Evolutionary conservation across 352 stramenopile genomes (phyloP), one percentile per base, ranked within the genome.

Genomic region (Pythium rishiriense): DNA sequence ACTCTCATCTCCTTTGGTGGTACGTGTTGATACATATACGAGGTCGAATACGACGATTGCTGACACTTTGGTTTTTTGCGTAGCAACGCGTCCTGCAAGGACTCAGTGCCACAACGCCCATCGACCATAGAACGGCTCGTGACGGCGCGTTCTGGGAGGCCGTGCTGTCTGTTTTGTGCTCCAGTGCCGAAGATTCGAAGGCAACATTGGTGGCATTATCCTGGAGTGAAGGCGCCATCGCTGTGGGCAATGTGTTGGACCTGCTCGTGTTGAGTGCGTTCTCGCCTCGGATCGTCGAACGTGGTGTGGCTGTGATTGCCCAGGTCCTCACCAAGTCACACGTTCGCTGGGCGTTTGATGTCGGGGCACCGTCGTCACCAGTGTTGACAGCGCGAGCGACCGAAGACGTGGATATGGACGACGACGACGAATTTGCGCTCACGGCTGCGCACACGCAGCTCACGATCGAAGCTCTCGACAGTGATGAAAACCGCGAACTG

Each of bases 321-420:
- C 35, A 12, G 11, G 14, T 66, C 26, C 43, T 69, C 12, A 28
- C 56, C 3, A 56, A 17, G 24, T 63, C 60, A 7, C 66, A 73
- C 24, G 45, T 73, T 10, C 49, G 61, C 24, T 73, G 66, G 66
- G 56, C 50, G 41, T 73, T 69, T 47, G 59, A 64, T 5, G 58
- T 61, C 12, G 63, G 59, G 4, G 15, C 55, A 3, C 17, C 45
- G 21, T 22, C 55, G 17, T 37, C 45, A 21, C 14, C 31, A 11
- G 11, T 21, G 3, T 15, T 8, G 2, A 49, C 48, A 3, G 21
- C 22, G 17, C 10, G 39, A 15, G 50, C 12, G 15, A 49, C 21
- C 0, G 25, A 64, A 25, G 57, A 72, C 39, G 53, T 67, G 3
- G 65, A 72, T 17, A 67, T 68, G 59, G 60, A 73, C 43, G 66